Conservation (phyloP, 2,329 filamentous ascomycete species). For the Herpotrichia juniperi region DNA sequence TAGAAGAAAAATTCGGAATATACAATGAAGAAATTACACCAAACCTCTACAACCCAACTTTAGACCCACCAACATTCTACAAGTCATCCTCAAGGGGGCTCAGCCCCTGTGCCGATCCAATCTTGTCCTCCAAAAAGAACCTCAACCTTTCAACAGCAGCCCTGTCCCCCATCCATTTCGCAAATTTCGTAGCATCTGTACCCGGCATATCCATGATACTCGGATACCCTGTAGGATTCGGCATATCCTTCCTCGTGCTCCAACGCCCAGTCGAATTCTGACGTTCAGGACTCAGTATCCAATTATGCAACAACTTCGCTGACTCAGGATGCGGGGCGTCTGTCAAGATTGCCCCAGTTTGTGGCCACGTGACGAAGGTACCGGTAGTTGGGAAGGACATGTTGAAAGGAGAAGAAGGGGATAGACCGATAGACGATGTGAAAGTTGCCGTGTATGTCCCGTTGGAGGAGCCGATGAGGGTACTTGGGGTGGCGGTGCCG, state of each 20-base stretch:
- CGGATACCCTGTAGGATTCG: constrained; percentile 33
- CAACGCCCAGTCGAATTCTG: constrained; percentile 42
- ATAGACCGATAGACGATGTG: constrained; percentile 10
- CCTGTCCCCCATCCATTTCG: constrained; percentile 52
- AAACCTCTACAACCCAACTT: too few relatives aligned
- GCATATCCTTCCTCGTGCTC: constrained; percentile 46
- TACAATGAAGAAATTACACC: too few relatives aligned
- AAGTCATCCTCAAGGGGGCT: constrained; percentile 46
- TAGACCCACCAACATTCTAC: constrained; percentile 5
- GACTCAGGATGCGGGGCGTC: constrained; percentile 57
- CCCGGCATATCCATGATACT: constrained; percentile 34
- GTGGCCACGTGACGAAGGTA: constrained; percentile 56
- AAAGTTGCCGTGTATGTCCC: constrained; percentile 26
- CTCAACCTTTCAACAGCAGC: constrained; percentile 49
- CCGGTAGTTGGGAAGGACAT: constrained; percentile 43
- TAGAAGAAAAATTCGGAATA: too few relatives aligned
- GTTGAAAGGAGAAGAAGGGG: constrained; percentile 9
- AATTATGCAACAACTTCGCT: constrained; percentile 59
- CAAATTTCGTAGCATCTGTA: constrained; percentile 50
- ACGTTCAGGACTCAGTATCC: constrained; percentile 50
- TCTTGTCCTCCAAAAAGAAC: constrained; percentile 50
- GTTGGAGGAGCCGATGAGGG: constrained; percentile 38
- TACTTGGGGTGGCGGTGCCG: constrained; percentile 53
- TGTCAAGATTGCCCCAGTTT: constrained; percentile 56
- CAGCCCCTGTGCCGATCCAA: constrained; percentile 52